phyloP scores from a whole-genome alignment of 768 basidiomycete genomes.

The Heimioporus sp. region DNA sequence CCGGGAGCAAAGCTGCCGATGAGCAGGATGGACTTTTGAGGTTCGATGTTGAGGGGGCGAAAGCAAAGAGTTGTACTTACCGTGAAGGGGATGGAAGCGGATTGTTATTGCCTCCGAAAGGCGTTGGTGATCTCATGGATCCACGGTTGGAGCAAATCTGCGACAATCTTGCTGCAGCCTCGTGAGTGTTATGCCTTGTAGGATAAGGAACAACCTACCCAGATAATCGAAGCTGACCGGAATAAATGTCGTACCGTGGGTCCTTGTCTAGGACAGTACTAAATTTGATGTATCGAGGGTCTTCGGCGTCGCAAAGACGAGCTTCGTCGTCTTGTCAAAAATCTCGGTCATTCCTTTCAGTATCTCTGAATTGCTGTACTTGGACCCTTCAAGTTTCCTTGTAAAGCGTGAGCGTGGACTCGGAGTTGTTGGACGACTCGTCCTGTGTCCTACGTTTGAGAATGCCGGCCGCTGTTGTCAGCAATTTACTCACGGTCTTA shows the following conservation, averaged over 20 bases:
- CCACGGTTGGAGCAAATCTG: slow-evolving; percentile 44
- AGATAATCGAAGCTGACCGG: slow-evolving; percentile 38
- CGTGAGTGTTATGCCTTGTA: not conserved
- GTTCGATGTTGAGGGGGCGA: not conserved
- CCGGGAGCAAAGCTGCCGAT: slow-evolving; percentile 55
- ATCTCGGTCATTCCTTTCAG: slow-evolving; percentile 35
- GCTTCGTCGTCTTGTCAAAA: slow-evolving; percentile 41
- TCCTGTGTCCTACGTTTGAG: slow-evolving; percentile 22
- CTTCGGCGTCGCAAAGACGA: slow-evolving; percentile 41
- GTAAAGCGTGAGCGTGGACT: not conserved
- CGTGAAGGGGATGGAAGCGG: slow-evolving; percentile 31
- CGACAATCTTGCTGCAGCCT: slow-evolving; percentile 35
- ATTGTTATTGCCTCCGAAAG: slow-evolving; percentile 32
- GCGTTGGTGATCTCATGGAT: slow-evolving; percentile 36
- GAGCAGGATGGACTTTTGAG: slow-evolving; percentile 40
- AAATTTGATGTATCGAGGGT: slow-evolving; percentile 41
- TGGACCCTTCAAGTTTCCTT: slow-evolving; percentile 33
- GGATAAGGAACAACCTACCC: slow-evolving; percentile 26
- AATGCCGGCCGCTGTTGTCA: slow-evolving; percentile 30
- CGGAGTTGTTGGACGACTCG: not conserved
- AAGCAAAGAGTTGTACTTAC: slow-evolving; percentile 18
- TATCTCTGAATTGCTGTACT: slow-evolving; percentile 31
- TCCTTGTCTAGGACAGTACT: slow-evolving; percentile 41
- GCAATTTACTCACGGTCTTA: too few relatives aligned
- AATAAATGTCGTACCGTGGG: slow-evolving; percentile 35